These are phyloP conservation scores for Epithemia pelagica DNA, from an alignment of 108 stramenopile species.

Conservation along the genomic window DNA sequence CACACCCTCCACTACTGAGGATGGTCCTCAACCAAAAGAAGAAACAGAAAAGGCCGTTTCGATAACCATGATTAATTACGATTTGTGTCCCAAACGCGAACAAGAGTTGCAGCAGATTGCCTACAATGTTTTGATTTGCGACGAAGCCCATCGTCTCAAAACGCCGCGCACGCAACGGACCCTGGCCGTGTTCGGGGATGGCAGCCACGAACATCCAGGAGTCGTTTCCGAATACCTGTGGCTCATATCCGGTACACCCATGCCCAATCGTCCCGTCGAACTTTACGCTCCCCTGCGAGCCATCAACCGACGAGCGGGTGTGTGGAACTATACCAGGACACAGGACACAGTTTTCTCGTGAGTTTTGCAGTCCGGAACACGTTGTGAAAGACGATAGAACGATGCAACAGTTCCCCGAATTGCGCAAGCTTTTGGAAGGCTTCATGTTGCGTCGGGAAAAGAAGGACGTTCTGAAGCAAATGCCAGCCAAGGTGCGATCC, in stretches of 20 bases:
- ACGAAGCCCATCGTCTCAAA: constrained; percentile 30
- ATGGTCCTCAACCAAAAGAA: no score
- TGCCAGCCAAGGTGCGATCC: constrained; percentile 23
- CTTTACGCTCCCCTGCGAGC: constrained; percentile 43
- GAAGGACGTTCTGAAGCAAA: constrained; percentile 19
- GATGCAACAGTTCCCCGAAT: constrained; percentile 13
- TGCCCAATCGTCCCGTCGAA: constrained; percentile 18
- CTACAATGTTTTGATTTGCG: constrained; percentile 29
- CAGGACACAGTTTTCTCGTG: constrained; percentile 5
- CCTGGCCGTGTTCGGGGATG: constrained; percentile 17
- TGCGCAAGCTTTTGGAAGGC: constrained; percentile 9
- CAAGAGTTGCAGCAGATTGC: not conserved
- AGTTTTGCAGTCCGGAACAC: no score
- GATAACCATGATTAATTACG: not conserved
- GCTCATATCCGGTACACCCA: constrained; percentile 28
- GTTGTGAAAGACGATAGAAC: constrained; percentile 1
- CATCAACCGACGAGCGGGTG: constrained; percentile 1
- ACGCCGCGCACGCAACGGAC: constrained; percentile 16
- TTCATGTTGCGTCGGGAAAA: constrained; percentile 20
- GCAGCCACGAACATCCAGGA: not conserved
- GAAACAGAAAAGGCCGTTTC: not conserved
- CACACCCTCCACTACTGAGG: no score
- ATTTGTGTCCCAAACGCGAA: not conserved
- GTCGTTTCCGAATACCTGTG: constrained; percentile 18
- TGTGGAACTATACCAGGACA: constrained; percentile 16